Percentiles rank a stretch among this genome's conserved stretches.
These are phyloP conservation scores for Schoenoplectus tabernaemontani DNA, from an alignment of 202 grass and related monocot genomes.

Conservation along the genomic window DNA sequence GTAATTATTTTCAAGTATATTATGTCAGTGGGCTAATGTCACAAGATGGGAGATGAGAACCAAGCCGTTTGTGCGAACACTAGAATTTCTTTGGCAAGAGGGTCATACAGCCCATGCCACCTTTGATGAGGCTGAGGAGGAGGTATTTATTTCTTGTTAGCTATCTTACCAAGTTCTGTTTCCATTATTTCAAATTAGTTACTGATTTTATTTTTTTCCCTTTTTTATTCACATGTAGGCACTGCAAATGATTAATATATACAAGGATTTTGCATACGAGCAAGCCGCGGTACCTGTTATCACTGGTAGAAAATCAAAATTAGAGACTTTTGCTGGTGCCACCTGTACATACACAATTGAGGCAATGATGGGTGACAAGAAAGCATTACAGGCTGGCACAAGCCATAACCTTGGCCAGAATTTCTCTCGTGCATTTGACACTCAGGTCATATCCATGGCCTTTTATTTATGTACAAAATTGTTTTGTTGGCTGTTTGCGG, in stretches of 20 bases:
- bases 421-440: slow-evolving; percentile 91
- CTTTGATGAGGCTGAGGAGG: slow-evolving; percentile 72
- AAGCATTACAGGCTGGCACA: slow-evolving; percentile 96
- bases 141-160: slow-evolving; percentile 35
- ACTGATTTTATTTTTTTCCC: slow-evolving; percentile 14
- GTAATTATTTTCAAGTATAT: slow-evolving; percentile 14
- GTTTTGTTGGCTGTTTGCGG: not conserved
- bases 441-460: slow-evolving; percentile 48
- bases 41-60: slow-evolving; percentile 99
- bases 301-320: slow-evolving; percentile 79
- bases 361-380: slow-evolving; percentile 98
- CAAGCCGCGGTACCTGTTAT: slow-evolving; percentile 95
- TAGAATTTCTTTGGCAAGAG: slow-evolving; percentile 99
- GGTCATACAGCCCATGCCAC: slow-evolving; percentile 97
- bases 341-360: slow-evolving; percentile 89
- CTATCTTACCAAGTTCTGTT: not conserved
- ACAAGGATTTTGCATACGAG: slow-evolving; percentile 90
- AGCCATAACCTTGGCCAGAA: slow-evolving; percentile 98
- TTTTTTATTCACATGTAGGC: slow-evolving; percentile 40
- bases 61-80: slow-evolving; percentile 90
- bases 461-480: not conserved
- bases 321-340: slow-evolving; percentile 93
- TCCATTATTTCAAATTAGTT: not conserved
- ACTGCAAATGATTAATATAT: slow-evolving; percentile 94
- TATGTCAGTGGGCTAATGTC: slow-evolving; percentile 86